phyloP scores from a whole-genome alignment of 1,284 basidiomycete species.

The Hypsizygus ulmarius region DNA sequence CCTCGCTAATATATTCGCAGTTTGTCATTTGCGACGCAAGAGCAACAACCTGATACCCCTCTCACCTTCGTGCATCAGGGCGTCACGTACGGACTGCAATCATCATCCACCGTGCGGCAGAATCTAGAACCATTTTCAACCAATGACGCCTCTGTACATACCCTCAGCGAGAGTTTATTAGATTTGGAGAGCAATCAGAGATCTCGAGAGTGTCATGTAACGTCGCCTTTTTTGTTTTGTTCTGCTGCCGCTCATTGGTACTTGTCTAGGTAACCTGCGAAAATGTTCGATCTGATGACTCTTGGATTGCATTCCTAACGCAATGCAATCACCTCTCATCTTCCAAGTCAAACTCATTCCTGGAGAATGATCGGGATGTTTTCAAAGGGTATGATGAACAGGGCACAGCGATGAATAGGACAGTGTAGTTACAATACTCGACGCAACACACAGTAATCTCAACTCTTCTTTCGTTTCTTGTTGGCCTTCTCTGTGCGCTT shows the following conservation, averaged over 20 bases:
- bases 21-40: slow-evolving; percentile 31
- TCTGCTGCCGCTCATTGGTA: slow-evolving; percentile 5
- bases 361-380: neutral
- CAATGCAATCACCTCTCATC: slow-evolving; percentile 42
- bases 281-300: slow-evolving; percentile 35
- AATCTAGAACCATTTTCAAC: slow-evolving; percentile 31
- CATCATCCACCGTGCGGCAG: slow-evolving; percentile 50
- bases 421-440: too few relatives aligned
- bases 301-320: slow-evolving; percentile 53
- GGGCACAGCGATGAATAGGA: neutral
- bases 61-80: slow-evolving; percentile 40
- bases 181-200: slow-evolving; percentile 59
- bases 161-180: slow-evolving; percentile 42
- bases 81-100: slow-evolving; percentile 47
- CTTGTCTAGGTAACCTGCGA: slow-evolving; percentile 45
- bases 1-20: slow-evolving; percentile 23
- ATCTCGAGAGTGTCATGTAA: slow-evolving; percentile 54
- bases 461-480: slow-evolving; percentile 52
- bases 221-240: slow-evolving; percentile 8
- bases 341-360: neutral
- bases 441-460: neutral
- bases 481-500: slow-evolving; percentile 67
- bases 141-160: slow-evolving; percentile 17
- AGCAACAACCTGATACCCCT: slow-evolving; percentile 50
- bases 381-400: neutral